Conservation (phyloP, 257 asterid species). For the Solanum ossicruentum region DNA sequence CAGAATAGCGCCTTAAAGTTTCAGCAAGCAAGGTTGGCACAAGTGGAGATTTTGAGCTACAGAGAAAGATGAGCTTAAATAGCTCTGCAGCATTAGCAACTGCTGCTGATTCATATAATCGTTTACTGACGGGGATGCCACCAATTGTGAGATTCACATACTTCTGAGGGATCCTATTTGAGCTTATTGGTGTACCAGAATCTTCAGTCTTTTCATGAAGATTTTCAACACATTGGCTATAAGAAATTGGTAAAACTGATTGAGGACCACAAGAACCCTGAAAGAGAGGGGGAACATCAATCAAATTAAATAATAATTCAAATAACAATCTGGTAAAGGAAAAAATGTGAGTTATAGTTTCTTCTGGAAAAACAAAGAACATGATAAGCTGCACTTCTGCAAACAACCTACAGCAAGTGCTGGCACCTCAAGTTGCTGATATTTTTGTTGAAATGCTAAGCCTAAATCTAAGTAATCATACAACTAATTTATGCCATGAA, state of each 20-base stretch:
- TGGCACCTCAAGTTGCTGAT: not conserved
- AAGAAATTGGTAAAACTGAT: conserved; percentile 13
- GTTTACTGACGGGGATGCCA: conserved; percentile 25
- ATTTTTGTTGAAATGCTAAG: not conserved
- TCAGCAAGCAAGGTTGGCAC: conserved; percentile 65
- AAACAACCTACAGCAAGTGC: not conserved
- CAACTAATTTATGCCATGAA: not conserved
- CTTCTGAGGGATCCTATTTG: conserved; percentile 35
- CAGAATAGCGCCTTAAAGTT: conserved; percentile 86
- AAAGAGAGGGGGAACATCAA: conserved; percentile 5
- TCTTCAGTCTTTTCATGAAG: conserved; percentile 25
- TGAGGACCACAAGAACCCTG: conserved; percentile 10
- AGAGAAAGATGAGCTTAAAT: conserved; percentile 77
- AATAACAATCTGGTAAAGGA: not conserved
- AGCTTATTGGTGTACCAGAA: conserved; percentile 37
- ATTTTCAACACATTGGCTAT: conserved; percentile 26
- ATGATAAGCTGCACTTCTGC: not conserved
- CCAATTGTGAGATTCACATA: conserved; percentile 39
- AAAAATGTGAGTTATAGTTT: not conserved
- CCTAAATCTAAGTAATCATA: not conserved
- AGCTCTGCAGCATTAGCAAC: conserved; percentile 91
- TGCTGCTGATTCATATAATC: conserved; percentile 69
- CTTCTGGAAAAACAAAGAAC: not conserved
- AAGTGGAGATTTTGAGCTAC: conserved; percentile 64
- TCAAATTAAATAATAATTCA: not conserved